These are phyloP conservation scores for Quaeritorhiza haematococci DNA, from an alignment of 371 early-diverging fungal species.

Conservation along the genomic window DNA sequence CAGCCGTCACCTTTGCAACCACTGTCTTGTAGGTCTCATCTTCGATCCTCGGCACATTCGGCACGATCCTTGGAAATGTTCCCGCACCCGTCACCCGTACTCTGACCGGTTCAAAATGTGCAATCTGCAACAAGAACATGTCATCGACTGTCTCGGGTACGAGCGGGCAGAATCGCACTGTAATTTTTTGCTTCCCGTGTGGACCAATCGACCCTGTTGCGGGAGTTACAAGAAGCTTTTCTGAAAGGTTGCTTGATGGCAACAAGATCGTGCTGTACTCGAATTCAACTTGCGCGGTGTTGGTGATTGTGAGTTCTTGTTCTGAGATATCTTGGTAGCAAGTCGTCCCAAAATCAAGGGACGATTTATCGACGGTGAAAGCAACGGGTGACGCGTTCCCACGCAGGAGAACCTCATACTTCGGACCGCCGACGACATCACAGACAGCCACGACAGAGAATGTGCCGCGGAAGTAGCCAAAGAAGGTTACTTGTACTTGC, in stretches of 20 bases:
- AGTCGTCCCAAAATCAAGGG: slow-evolving; percentile 34
- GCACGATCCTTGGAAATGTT: slow-evolving; percentile 26
- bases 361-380: slow-evolving; percentile 26
- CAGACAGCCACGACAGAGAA: slow-evolving; percentile 30
- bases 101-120: slow-evolving; percentile 40
- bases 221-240: slow-evolving; percentile 33
- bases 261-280: slow-evolving; percentile 36
- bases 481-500: slow-evolving; percentile 37
- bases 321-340: slow-evolving; percentile 42
- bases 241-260: slow-evolving; percentile 16
- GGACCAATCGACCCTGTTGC: slow-evolving; percentile 32
- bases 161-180: slow-evolving; percentile 33
- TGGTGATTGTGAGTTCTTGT: slow-evolving; percentile 42
- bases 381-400: slow-evolving; percentile 40
- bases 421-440: slow-evolving; percentile 49
- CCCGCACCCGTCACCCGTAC: slow-evolving; percentile 29
- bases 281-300: slow-evolving; percentile 38
- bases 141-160: slow-evolving; percentile 41
- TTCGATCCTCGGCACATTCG: slow-evolving; percentile 24
- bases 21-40: slow-evolving; percentile 21
- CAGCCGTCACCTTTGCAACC: slow-evolving; percentile 4
- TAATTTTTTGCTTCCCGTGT: slow-evolving; percentile 32
- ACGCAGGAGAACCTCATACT: slow-evolving; percentile 37
- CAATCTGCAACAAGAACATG: slow-evolving; percentile 40
- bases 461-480: slow-evolving; percentile 24